Conservation (phyloP, 345 rosid genomes). For the Euphorbia tirucalli region DNA sequence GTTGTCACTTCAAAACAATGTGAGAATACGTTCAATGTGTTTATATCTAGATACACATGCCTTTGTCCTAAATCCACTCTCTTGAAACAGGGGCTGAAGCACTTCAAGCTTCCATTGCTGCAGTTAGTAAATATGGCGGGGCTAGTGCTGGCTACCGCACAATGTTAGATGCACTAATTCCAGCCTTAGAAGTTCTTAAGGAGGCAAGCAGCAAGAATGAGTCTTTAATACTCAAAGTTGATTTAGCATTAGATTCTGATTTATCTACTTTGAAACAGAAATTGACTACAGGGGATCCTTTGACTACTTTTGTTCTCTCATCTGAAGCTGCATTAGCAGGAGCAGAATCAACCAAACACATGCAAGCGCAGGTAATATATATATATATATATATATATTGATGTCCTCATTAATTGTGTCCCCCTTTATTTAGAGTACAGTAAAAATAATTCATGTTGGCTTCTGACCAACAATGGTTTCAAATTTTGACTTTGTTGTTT, state of each 20-base stretch:
- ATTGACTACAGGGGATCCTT: constrained; percentile 69
- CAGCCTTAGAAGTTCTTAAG: constrained; percentile 72
- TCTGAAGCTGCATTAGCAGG: constrained; percentile 82
- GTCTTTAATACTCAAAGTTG: neutral
- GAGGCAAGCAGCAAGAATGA: constrained; percentile 44
- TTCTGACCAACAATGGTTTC: neutral
- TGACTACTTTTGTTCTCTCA: constrained; percentile 62
- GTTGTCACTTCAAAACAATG: constrained; percentile 64
- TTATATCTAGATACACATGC: constrained; percentile 8
- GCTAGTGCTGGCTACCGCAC: constrained; percentile 92
- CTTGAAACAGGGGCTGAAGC: constrained; percentile 75
- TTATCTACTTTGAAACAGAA: constrained; percentile 44
- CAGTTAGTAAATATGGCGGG: constrained; percentile 92
- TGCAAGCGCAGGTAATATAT: constrained; percentile 83
- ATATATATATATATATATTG: neutral
- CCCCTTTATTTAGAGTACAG: neutral
- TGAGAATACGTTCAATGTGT: constrained; percentile 41
- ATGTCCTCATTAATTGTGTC: neutral
- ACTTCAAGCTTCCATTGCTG: constrained; percentile 74
- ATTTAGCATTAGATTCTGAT: neutral
- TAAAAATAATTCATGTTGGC: neutral
- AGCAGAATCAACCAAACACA: constrained; percentile 79
- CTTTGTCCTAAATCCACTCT: constrained; percentile 15
- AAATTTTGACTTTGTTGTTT: neutral
- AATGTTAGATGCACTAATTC: constrained; percentile 89